Conservation (phyloP, 2,329 filamentous ascomycete species). For the Exophiala bonariae region DNA sequence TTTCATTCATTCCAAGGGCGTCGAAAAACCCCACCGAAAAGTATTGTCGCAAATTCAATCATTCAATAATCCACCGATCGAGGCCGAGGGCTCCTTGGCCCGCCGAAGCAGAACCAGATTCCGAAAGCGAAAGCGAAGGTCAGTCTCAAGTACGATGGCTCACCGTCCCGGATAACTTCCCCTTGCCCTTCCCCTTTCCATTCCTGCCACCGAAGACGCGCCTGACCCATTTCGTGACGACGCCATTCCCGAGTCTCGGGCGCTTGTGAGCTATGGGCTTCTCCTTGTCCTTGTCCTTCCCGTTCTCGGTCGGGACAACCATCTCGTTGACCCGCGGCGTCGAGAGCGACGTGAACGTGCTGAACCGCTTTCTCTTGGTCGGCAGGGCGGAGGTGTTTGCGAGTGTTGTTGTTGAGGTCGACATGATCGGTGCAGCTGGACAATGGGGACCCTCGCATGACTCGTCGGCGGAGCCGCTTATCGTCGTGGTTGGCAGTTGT, state of each 20-base stretch:
- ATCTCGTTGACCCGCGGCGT: background rate
- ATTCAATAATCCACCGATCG: too few species aligned
- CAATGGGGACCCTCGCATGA: background rate
- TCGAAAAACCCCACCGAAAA: too few species aligned
- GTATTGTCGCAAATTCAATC: too few species aligned
- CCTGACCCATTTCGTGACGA: constrained; percentile 4
- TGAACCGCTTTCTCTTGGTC: constrained; percentile 1
- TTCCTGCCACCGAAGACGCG: constrained; percentile 1
- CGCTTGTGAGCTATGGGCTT: background rate
- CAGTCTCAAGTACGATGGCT: too few species aligned
- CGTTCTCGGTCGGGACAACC: background rate
- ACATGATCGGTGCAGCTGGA: background rate
- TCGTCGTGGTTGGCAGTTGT: background rate
- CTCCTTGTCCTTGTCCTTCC: background rate
- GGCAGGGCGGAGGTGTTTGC: too few species aligned
- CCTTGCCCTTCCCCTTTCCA: background rate
- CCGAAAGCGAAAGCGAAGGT: too few species aligned
- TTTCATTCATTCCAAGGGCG: too few species aligned
- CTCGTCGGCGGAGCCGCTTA: background rate
- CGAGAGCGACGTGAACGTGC: background rate
- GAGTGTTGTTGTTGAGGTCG: background rate
- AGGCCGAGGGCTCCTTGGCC: too few species aligned
- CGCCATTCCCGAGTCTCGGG: background rate
- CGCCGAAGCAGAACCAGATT: too few species aligned
- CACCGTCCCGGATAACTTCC: too few species aligned